phyloP scores from a whole-genome alignment of 208 protist species.

The Naegleria fowleri region DNA sequence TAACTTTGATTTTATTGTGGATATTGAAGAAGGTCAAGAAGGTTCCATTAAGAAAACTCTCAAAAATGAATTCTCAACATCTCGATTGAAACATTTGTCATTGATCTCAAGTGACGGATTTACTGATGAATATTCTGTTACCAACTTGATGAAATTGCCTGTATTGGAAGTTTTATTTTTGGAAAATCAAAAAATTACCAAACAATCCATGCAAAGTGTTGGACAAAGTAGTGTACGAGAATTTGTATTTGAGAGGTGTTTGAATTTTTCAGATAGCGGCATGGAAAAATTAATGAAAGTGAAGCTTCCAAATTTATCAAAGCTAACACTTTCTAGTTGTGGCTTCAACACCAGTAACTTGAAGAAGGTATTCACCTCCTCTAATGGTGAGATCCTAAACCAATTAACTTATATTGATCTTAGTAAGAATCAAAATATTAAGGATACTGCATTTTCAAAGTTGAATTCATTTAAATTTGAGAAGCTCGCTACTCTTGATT shows the following conservation, averaged over 20 bases:
- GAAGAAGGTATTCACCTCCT: background rate
- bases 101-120: background rate
- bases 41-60: no score
- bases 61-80: background rate
- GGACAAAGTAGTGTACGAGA: background rate
- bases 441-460: background rate
- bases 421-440: background rate
- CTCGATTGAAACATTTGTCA: background rate
- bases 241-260: background rate
- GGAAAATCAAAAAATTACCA: background rate
- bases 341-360: background rate
- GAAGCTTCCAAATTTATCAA: background rate
- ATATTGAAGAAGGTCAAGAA: background rate
- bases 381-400: background rate
- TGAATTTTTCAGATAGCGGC: background rate
- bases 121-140: background rate
- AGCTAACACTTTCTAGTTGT: background rate
- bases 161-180: background rate
- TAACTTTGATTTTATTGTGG: background rate
- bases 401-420: background rate
- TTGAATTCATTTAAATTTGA: background rate
- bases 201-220: background rate
- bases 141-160: background rate
- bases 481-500: background rate
- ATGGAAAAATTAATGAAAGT: background rate